phyloP scores from a whole-genome alignment of 2,329 filamentous ascomycete species.

The Fusarium chaquense region DNA sequence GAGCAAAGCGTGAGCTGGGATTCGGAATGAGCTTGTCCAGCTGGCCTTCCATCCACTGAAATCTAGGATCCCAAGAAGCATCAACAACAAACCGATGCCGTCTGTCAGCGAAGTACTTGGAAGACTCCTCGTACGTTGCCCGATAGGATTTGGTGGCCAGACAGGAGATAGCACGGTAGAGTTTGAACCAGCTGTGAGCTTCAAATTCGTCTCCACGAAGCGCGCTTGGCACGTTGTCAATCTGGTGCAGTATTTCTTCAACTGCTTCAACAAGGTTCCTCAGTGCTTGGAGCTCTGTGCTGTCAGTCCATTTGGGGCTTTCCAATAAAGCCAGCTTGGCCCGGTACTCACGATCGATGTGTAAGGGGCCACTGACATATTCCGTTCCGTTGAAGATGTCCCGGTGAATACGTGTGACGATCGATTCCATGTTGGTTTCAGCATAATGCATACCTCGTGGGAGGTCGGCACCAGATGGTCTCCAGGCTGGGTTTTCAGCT shows the following conservation, averaged over 20 bases:
- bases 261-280: not conserved
- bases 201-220: fast-evolving
- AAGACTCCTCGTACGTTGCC: not conserved
- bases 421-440: slow-evolving; percentile 17
- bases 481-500: not conserved
- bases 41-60: slow-evolving; percentile 15
- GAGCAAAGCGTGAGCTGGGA: not conserved
- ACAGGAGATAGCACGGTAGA: slow-evolving; percentile 8
- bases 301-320: not conserved
- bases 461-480: not conserved
- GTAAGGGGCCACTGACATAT: not conserved
- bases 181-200: not conserved
- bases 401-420: slow-evolving; percentile 1
- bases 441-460: slow-evolving; percentile 2
- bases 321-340: not conserved
- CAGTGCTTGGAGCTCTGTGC: not conserved
- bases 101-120: not conserved
- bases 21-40: not conserved
- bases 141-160: not conserved
- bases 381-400: not conserved
- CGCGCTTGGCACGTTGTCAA: fast-evolving
- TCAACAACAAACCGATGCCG: slow-evolving; percentile 16
- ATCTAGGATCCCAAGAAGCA: slow-evolving; percentile 15
- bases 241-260: not conserved
- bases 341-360: not conserved